Base-by-base conservation (phyloP, 257 asterid genomes). In the Solanum sejunctum region DNA sequence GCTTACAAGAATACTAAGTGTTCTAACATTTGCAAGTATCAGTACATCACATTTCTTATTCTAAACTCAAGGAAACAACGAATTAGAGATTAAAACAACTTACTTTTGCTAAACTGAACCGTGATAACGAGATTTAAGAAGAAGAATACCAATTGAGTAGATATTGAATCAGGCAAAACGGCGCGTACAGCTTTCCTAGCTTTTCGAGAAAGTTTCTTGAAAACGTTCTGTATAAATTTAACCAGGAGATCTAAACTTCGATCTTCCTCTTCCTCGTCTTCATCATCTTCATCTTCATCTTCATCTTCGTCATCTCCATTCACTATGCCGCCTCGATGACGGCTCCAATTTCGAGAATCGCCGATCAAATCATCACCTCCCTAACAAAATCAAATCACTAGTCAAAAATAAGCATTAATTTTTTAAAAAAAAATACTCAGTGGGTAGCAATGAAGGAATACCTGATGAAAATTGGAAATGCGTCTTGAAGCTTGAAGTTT, bases 101-200 rank as follows among this genome's bases (percentile, higher is more conserved):
- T 6, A 16, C 0, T 23, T 77, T 26, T 0, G 13, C 16, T 75
- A 75, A 21, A 23, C 0, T 4, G 6, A 77, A 75, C 0, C 7
- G 23, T 45, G 8, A 51, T 13, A 26, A 78, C 26, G 49, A 78
- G 83, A 52, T 78, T 26, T 52, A 45, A 75, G 54, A 3, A 64
- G 20, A 64, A 26, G 41, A 58, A 21, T 91, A 95, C 99, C 96
- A 96, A 88, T 90, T 89, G 89, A 80, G 95, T 85, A 51, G 98
- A 92, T 83, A 96, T 92, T 7, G 95, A 92, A 56, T 91, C 87
- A 20, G 98, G 99, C 55, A 96, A 85, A 86, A 96, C 97, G 57
- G 98, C 93, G 87, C 96, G 96, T 67, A 95, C 98, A 67, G 97
- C 97, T 85, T 89, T 93, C 83, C 98, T 94, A 43, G 97, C 97